phyloP scores from a whole-genome alignment of 352 stramenopile species.

The Globisporangium irregulare region DNA sequence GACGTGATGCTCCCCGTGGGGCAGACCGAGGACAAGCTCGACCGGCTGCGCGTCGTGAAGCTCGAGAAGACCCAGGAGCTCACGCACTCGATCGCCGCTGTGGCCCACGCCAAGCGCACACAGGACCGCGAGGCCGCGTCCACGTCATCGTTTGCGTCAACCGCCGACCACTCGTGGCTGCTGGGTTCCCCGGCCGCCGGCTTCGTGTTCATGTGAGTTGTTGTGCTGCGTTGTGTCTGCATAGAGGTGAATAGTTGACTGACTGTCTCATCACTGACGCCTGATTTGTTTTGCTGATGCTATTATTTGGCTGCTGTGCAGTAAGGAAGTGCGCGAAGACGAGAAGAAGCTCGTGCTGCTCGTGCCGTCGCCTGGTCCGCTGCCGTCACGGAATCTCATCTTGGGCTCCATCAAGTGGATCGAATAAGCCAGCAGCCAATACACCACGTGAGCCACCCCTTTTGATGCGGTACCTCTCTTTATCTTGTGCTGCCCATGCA shows the following conservation, averaged over 20 bases:
- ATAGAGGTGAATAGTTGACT: not conserved
- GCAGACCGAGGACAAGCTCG: conserved; percentile 65
- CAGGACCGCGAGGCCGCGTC: conserved; percentile 38
- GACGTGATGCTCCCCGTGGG: conserved; percentile 84
- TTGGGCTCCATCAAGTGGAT: conserved; percentile 87
- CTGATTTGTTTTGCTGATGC: not conserved
- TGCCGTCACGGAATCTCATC: conserved; percentile 77
- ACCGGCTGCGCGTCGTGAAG: conserved; percentile 63
- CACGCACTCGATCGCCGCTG: conserved; percentile 68
- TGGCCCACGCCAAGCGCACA: conserved; percentile 42
- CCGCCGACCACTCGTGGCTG: conserved; percentile 56
- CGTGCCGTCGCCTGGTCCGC: conserved; percentile 72
- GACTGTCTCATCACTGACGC: not conserved
- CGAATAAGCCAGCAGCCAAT: conserved; percentile 31
- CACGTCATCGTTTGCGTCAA: conserved; percentile 22
- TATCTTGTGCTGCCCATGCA: not conserved
- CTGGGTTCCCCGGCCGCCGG: conserved; percentile 58
- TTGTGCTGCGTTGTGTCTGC: not conserved
- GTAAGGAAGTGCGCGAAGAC: conserved; percentile 71
- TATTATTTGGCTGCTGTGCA: conserved; percentile 18
- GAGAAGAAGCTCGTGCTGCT: conserved; percentile 82
- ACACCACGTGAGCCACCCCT: not conserved
- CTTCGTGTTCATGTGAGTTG: conserved; percentile 83
- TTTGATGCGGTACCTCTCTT: not conserved
- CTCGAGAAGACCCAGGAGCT: conserved; percentile 74